Conservation (phyloP, 2,329 filamentous ascomycete species). For the Fusarium bactridioides region DNA sequence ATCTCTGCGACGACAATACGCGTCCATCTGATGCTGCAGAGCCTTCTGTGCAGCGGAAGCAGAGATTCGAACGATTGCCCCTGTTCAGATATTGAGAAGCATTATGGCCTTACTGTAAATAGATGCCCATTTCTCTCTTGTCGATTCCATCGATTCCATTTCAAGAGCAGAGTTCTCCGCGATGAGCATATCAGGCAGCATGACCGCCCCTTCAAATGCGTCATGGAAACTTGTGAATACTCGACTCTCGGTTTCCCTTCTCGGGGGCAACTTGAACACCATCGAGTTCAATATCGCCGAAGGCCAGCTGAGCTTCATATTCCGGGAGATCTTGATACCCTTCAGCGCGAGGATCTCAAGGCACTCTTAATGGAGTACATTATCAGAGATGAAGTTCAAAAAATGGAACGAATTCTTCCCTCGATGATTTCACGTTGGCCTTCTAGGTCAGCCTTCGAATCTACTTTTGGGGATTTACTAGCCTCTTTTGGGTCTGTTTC, state of each 20-base stretch:
- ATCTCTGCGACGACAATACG: neutral
- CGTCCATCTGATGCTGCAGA: neutral
- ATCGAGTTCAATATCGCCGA: neutral
- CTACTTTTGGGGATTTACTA: rapidly evolving
- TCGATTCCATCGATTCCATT: rapidly evolving
- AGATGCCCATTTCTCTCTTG: neutral
- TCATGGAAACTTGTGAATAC: neutral
- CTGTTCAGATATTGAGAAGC: neutral
- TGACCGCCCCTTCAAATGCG: neutral
- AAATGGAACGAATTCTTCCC: neutral
- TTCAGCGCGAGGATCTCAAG: neutral
- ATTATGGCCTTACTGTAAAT: neutral
- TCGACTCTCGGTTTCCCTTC: neutral
- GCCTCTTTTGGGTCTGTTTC: neutral
- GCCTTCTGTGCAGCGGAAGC: neutral
- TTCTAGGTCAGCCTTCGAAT: rapidly evolving
- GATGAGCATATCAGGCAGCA: neutral
- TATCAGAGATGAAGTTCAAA: neutral
- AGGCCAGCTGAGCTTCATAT: neutral
- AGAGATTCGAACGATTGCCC: neutral
- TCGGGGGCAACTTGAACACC: neutral
- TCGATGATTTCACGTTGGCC: neutral
- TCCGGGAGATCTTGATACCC: rapidly evolving
- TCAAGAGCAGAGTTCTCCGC: neutral
- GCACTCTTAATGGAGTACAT: neutral